These are phyloP conservation scores for Allomyces macrogynus DNA, from an alignment of 192 early-diverging fungal species.

Conservation along the genomic window DNA sequence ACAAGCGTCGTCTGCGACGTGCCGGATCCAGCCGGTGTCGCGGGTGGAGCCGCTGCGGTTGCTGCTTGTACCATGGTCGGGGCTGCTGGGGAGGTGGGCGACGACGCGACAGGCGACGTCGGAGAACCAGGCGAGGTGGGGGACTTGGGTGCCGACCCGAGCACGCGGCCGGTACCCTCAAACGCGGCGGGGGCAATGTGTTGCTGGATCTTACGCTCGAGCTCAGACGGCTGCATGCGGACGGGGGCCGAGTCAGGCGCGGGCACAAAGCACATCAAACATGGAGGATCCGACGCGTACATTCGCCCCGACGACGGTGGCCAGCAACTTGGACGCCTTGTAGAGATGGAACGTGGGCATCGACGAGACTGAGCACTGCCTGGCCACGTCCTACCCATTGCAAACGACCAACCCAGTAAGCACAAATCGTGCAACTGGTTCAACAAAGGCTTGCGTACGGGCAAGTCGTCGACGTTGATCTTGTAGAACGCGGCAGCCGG, in stretches of 20 bases:
- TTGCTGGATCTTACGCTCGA: not conserved
- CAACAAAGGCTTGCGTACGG: not conserved
- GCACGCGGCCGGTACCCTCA: not conserved
- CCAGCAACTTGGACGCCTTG: not conserved
- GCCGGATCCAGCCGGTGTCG: too few relatives aligned
- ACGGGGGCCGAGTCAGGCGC: not conserved
- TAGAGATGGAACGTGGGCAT: not conserved
- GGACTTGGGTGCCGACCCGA: not conserved
- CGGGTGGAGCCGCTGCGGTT: too few relatives aligned
- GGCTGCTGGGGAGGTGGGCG: too few relatives aligned
- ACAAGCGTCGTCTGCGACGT: not conserved
- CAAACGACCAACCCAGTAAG: too few relatives aligned
- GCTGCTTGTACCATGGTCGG: too few relatives aligned
- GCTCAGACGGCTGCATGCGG: not conserved
- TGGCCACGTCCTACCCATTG: not conserved
- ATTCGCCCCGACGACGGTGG: not conserved
- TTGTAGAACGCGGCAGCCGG: not conserved
- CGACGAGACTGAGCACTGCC: not conserved
- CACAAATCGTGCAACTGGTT: too few relatives aligned
- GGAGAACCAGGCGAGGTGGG: too few relatives aligned
- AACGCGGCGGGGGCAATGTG: not conserved
- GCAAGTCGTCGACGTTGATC: not conserved
- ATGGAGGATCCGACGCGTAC: not conserved
- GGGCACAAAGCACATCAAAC: not conserved
- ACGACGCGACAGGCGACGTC: too few relatives aligned